Percentiles rank a stretch among this genome's conserved stretches.
Conservation (phyloP, 345 rosid genomes). For the Pseudoturritis turrita region DNA sequence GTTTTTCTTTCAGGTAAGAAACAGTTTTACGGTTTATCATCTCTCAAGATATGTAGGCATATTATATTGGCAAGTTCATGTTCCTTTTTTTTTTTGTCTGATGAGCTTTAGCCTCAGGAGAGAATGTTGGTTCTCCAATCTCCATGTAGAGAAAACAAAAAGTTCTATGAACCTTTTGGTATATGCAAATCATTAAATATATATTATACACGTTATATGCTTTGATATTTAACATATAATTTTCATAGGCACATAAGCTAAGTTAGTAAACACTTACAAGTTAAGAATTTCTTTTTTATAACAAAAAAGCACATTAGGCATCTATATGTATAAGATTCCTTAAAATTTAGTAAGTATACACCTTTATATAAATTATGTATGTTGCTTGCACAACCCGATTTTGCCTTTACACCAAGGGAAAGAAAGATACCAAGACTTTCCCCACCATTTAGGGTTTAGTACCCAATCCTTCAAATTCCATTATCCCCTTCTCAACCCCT, state of each 20-base stretch:
- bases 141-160: constrained; percentile 16
- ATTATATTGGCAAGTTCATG: constrained; percentile 13
- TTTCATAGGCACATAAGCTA: constrained; percentile 5
- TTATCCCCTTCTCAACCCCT: neutral
- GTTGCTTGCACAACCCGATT: constrained; percentile 12
- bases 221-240: neutral
- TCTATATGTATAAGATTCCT: constrained; percentile 14
- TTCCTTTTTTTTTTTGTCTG: neutral
- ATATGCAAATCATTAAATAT: constrained; percentile 8
- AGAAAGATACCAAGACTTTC: constrained; percentile 75
- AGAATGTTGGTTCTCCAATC: constrained; percentile 15
- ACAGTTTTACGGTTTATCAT: neutral
- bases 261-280: constrained; percentile 24
- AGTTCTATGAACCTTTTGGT: constrained; percentile 13
- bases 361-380: constrained; percentile 4
- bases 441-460: constrained; percentile 37
- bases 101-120: constrained; percentile 16
- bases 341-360: constrained; percentile 13
- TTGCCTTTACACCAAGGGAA: constrained; percentile 46
- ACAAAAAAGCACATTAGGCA: neutral
- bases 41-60: constrained; percentile 14
- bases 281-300: constrained; percentile 18
- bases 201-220: neutral
- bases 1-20: neutral
- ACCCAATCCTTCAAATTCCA: constrained; percentile 26